Percentiles rank a stretch among this genome's conserved stretches.
Conservation (phyloP, 2,329 filamentous ascomycete species). For the Alternaria arborescens region DNA sequence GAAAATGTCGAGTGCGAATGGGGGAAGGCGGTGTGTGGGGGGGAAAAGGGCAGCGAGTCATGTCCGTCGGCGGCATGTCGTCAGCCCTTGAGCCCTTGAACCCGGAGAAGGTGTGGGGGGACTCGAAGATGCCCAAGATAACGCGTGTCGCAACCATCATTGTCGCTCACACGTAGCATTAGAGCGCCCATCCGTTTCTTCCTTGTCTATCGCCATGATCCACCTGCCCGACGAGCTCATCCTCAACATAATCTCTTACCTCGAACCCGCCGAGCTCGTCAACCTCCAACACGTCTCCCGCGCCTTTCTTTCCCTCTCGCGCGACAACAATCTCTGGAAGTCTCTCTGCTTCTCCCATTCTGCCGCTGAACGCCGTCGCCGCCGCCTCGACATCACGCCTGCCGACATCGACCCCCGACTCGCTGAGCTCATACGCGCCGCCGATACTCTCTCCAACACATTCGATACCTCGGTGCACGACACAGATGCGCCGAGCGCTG, state of each 20-base stretch:
- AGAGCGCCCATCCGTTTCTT: neutral
- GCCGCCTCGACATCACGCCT: constrained; percentile 44
- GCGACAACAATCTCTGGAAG: constrained; percentile 82
- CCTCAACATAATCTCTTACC: constrained; percentile 57
- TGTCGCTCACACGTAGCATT: neutral
- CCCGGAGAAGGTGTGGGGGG: neutral
- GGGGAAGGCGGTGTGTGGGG: constrained; percentile 11
- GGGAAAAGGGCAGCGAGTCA: constrained; percentile 20
- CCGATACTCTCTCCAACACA: constrained; percentile 43
- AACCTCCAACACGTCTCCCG: constrained; percentile 74
- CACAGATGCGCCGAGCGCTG: constrained; percentile 39
- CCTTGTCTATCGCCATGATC: constrained; percentile 25
- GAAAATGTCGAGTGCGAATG: neutral
- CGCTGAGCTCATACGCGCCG: constrained; percentile 53
- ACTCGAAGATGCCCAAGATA: constrained; percentile 17
- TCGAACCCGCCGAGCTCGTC: constrained; percentile 71
- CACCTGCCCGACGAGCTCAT: constrained; percentile 53
- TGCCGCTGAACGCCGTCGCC: constrained; percentile 68
- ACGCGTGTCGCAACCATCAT: constrained; percentile 22
- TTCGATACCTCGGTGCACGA: constrained; percentile 38
- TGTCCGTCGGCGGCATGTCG: constrained; percentile 21
- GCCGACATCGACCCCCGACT: constrained; percentile 54
- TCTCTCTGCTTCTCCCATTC: constrained; percentile 76
- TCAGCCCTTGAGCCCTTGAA: constrained; percentile 27
- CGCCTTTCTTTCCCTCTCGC: constrained; percentile 70